These are phyloP conservation scores for Salix arbutifolia DNA, from an alignment of 345 rosid genomes.

Conservation along the genomic window DNA sequence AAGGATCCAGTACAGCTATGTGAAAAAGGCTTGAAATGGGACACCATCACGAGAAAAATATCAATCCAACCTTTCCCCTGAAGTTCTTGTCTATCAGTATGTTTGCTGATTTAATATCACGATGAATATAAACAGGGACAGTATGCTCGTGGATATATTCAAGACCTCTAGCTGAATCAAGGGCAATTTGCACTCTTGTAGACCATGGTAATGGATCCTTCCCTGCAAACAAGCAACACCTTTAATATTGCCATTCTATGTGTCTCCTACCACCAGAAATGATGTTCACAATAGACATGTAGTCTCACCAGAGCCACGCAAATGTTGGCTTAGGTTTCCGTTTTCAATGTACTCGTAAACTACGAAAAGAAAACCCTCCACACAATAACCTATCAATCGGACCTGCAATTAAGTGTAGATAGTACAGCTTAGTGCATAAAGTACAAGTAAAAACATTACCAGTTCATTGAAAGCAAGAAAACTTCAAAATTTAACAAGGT, in stretches of 20 bases:
- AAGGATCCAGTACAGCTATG: slow-evolving; percentile 3
- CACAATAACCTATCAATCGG: slow-evolving; percentile 89
- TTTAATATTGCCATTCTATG: slow-evolving; percentile 3
- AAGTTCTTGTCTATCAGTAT: slow-evolving; percentile 83
- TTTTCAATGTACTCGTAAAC: slow-evolving; percentile 88
- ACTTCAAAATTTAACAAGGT: neutral
- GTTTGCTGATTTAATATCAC: slow-evolving; percentile 94
- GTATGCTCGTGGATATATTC: slow-evolving; percentile 98
- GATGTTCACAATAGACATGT: neutral
- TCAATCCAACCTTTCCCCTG: slow-evolving; percentile 63
- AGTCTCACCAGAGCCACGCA: slow-evolving; percentile 73
- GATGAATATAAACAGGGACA: slow-evolving; percentile 94
- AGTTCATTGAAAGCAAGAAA: neutral
- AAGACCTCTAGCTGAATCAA: slow-evolving; percentile 98
- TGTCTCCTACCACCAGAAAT: slow-evolving; percentile 1
- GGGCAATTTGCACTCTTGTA: slow-evolving; percentile 84
- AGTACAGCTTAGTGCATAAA: neutral
- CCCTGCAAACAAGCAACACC: slow-evolving; percentile 38
- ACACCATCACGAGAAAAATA: neutral
- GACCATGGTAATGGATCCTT: slow-evolving; percentile 79
- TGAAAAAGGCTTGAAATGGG: slow-evolving; percentile 3
- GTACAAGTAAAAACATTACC: neutral
- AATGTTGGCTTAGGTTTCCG: slow-evolving; percentile 88
- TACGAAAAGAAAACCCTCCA: slow-evolving; percentile 83
- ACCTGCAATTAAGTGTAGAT: slow-evolving; percentile 43